phyloP scores from a whole-genome alignment of 345 rosid species.

The Linum usitatissimum region DNA sequence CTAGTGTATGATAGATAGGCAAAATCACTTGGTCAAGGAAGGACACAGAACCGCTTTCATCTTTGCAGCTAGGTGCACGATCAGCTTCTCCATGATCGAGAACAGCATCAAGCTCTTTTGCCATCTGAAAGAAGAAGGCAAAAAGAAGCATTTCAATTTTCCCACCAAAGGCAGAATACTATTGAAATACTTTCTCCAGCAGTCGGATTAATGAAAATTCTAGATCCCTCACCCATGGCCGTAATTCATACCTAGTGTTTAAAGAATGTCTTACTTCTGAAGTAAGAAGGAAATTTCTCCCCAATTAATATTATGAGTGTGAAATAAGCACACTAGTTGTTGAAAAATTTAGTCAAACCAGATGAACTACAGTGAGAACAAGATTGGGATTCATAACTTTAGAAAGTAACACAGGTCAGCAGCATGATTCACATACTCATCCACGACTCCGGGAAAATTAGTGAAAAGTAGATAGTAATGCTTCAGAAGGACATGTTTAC shows the following conservation, averaged over 20 bases:
- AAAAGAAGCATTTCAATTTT: not conserved
- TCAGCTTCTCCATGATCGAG: constrained; percentile 82
- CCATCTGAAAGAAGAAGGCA: constrained; percentile 52
- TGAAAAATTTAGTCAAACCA: not conserved
- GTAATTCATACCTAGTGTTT: too few relatives aligned
- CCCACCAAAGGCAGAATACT: not conserved
- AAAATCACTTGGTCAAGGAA: constrained; percentile 65
- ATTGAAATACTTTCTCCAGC: too few relatives aligned
- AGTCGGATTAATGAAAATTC: not conserved
- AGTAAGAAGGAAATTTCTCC: too few relatives aligned
- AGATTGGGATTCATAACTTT: too few relatives aligned
- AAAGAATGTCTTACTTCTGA: too few relatives aligned
- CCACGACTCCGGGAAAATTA: not conserved
- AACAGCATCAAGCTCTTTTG: constrained; percentile 82
- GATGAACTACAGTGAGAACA: not conserved
- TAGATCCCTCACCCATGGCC: not conserved
- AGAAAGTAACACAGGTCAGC: not conserved
- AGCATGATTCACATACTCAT: not conserved
- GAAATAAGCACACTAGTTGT: not conserved
- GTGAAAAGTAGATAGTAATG: not conserved
- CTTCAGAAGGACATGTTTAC: not conserved
- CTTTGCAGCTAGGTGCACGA: constrained; percentile 50
- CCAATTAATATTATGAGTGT: not conserved
- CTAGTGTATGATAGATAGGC: constrained; percentile 63
- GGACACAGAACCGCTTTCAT: constrained; percentile 56